phyloP scores from a whole-genome alignment of 2,329 filamentous ascomycete species.

The Cryphonectria naterciae region DNA sequence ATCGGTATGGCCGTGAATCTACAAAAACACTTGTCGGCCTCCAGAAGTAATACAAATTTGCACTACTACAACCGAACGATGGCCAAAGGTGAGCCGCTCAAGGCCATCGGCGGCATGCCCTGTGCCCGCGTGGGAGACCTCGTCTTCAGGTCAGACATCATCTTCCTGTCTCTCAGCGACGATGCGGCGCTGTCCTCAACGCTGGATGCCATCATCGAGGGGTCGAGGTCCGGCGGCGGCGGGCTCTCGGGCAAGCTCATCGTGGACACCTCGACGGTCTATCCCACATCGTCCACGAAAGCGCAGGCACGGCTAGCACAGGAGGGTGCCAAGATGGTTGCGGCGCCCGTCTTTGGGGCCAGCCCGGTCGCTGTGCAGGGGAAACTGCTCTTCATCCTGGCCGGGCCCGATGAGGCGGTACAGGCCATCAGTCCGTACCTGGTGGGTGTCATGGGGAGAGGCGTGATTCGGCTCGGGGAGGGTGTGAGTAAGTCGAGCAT shows the following conservation, averaged over 20 bases:
- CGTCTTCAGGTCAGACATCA: conserved; percentile 38
- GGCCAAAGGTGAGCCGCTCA: conserved; percentile 45
- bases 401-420: conserved; percentile 44
- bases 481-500: conserved; percentile 49
- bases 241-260: conserved; percentile 45
- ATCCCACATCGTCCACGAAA: conserved; percentile 46
- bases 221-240: conserved; percentile 28
- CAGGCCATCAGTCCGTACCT: conserved; percentile 44
- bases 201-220: conserved; percentile 59
- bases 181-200: conserved; percentile 72
- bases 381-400: conserved; percentile 50
- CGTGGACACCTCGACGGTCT: conserved; percentile 55
- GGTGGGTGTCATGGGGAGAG: conserved; percentile 46
- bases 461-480: conserved; percentile 47
- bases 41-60: conserved; percentile 34
- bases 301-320: conserved; percentile 37
- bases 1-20: conserved; percentile 54
- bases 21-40: conserved; percentile 44
- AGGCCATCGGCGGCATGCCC: conserved; percentile 36
- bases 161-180: conserved; percentile 71
- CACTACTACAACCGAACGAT: conserved; percentile 52
- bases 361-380: conserved; percentile 52
- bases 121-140: conserved; percentile 35
- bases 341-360: conserved; percentile 55
- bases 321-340: conserved; percentile 44